Percentiles rank a stretch among this genome's conserved stretches.
Conservation (phyloP, 1,284 basidiomycete genomes). For the Sanguinoderma infundibulare region DNA sequence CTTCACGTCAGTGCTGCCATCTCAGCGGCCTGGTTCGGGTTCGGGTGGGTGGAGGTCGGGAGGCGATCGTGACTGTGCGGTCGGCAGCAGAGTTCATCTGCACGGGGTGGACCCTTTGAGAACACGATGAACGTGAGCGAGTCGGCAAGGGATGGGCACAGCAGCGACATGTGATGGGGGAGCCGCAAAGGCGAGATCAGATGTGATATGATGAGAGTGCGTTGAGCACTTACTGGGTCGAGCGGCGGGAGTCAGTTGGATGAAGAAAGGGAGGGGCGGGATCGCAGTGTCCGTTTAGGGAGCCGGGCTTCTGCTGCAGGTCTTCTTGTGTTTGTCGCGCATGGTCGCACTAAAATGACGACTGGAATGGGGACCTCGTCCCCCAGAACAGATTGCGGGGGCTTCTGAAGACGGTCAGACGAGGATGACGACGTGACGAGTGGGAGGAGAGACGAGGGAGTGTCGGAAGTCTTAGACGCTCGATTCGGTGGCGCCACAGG, state of each 20-base stretch:
- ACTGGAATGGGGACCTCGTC: background rate
- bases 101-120: background rate
- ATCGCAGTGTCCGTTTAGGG: background rate
- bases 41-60: background rate
- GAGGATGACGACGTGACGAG: too few species aligned
- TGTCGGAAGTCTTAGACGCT: too few species aligned
- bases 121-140: background rate
- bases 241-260: background rate
- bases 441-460: too few species aligned
- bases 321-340: conserved; percentile 1
- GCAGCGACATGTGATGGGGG: background rate
- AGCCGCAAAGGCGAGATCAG: background rate
- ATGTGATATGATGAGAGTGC: background rate
- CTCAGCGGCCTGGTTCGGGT: conserved; percentile 6
- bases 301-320: background rate
- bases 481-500: too few species aligned
- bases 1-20: conserved; percentile 4
- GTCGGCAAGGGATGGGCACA: background rate
- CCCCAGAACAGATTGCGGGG: too few species aligned
- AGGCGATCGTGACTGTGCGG: background rate
- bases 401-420: too few species aligned
- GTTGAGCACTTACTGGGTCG: background rate
- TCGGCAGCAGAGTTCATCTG: background rate
- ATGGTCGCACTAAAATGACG: background rate
- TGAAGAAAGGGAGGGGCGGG: conserved; percentile 2